Evolutionary conservation across 352 stramenopile genomes (phyloP).

Genomic region (Thalassiosira mediterranea): DNA sequence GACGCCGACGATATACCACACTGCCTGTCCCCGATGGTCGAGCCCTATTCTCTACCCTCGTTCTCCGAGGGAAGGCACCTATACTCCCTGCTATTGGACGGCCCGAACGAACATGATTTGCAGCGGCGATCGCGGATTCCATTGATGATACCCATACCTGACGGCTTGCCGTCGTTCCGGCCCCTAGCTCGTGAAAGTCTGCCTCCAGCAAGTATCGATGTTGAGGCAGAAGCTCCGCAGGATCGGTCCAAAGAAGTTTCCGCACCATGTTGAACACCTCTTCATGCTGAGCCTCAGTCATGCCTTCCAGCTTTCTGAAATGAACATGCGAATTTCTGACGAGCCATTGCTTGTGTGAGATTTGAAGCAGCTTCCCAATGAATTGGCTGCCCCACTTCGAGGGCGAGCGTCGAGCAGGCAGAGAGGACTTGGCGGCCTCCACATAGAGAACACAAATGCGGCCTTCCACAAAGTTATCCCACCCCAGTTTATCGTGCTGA

Average conservation of each 20-base stretch:
- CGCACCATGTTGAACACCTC: neutral
- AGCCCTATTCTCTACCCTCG: neutral
- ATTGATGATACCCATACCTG: neutral
- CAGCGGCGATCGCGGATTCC: neutral
- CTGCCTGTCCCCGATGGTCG: neutral
- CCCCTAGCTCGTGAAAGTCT: neutral
- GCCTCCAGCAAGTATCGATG: neutral
- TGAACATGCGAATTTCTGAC: slow-evolving; percentile 25
- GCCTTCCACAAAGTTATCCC: slow-evolving; percentile 31
- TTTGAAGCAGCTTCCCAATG: slow-evolving; percentile 9
- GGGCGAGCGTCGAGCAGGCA: neutral
- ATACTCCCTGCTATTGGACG: too few relatives aligned
- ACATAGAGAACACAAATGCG: slow-evolving; percentile 4
- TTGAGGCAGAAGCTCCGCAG: neutral
- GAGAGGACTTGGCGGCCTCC: neutral
- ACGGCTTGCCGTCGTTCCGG: neutral
- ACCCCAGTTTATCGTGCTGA: slow-evolving; percentile 23
- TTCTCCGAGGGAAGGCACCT: too few relatives aligned
- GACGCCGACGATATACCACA: neutral
- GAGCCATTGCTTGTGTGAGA: slow-evolving; percentile 44
- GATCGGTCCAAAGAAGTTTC: neutral
- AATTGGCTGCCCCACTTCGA: slow-evolving; percentile 1
- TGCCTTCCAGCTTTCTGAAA: neutral
- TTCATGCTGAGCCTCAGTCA: neutral
- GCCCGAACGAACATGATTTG: neutral